phyloP scores from a whole-genome alignment of 176 grass and related monocot genomes.

The Bonia amplexicaulis region DNA sequence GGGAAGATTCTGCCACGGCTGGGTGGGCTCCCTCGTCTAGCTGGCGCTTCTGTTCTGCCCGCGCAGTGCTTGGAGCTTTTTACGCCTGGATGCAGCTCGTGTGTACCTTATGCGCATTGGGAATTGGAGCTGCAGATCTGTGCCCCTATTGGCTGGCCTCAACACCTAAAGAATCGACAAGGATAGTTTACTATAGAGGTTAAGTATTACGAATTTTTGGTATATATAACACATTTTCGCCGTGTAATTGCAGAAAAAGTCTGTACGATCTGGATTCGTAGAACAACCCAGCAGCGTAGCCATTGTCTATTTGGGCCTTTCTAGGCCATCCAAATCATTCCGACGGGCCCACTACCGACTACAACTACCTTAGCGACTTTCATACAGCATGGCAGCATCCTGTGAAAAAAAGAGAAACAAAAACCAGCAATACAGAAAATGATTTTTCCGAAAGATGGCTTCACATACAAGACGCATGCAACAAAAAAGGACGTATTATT shows the following conservation, averaged over 20 bases:
- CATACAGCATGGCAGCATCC: neutral
- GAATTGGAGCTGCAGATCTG: neutral
- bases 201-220: neutral
- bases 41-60: neutral
- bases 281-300: neutral
- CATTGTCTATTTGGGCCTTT: neutral
- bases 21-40: no score
- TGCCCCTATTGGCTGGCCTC: neutral
- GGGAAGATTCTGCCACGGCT: neutral
- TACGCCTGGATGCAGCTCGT: neutral
- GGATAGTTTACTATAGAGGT: neutral
- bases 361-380: neutral
- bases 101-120: neutral
- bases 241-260: no score
- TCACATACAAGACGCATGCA: neutral
- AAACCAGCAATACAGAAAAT: neutral
- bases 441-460: neutral
- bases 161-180: neutral
- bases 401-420: neutral
- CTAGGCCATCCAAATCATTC: neutral
- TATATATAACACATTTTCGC: no score
- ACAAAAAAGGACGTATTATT: neutral
- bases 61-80: neutral
- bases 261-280: neutral
- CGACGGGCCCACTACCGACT: neutral